phyloP scores from a whole-genome alignment of 192 early-diverging fungal genomes.

The Coemansia sp. region DNA sequence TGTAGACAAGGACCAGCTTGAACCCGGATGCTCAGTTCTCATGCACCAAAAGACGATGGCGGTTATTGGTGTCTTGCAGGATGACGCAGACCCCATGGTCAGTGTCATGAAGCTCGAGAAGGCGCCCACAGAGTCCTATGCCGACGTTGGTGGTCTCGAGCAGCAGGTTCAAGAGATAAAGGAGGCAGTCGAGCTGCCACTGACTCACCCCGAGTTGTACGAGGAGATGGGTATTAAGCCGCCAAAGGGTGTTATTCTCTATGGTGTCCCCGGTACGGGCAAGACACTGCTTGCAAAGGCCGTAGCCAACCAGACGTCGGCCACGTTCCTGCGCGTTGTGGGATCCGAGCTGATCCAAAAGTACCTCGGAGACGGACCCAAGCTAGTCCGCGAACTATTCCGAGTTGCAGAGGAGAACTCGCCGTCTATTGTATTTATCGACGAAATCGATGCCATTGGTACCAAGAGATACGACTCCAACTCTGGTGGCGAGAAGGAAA shows the following conservation, averaged over 20 bases:
- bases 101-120: constrained; percentile 99
- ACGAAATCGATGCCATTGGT: constrained; percentile 98
- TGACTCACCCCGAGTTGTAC: constrained; percentile 97
- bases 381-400: constrained; percentile 97
- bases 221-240: constrained; percentile 99
- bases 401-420: constrained; percentile 94
- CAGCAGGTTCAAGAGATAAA: constrained; percentile 98
- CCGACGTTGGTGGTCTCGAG: constrained; percentile 96
- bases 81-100: constrained; percentile 98
- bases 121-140: constrained; percentile 98
- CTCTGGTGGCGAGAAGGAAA: constrained; percentile 94
- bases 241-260: constrained; percentile 96
- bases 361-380: constrained; percentile 98
- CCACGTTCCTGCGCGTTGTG: constrained; percentile 96
- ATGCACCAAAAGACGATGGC: constrained; percentile 91
- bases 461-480: constrained; percentile 97
- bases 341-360: constrained; percentile 99
- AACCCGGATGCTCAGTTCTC: constrained; percentile 95
- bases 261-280: constrained; percentile 90
- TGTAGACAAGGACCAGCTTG: constrained; percentile 98
- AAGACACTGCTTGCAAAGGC: constrained; percentile 98
- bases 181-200: constrained; percentile 95
- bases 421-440: constrained; percentile 99
- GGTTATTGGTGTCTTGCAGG: constrained; percentile 92
- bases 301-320: constrained; percentile 97